Evolutionary conservation across 176 grass and related monocot species (phyloP).

Genomic region (Alopecurus myosuroides): DNA sequence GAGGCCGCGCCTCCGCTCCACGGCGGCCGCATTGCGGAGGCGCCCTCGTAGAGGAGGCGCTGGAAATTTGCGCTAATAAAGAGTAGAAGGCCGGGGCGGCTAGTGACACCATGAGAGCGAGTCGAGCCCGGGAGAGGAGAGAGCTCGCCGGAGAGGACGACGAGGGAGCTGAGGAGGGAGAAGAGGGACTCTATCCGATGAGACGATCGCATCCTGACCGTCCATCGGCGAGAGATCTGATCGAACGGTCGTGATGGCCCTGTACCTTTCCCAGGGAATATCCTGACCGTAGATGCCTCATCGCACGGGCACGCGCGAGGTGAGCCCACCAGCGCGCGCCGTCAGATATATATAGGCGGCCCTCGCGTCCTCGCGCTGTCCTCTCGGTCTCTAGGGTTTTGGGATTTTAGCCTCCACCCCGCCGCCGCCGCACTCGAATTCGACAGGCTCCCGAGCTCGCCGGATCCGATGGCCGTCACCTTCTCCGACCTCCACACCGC

Average conservation of each 20-base stretch:
- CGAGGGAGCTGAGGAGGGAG: neutral
- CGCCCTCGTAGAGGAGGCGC: neutral
- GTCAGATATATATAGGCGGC: slow-evolving; percentile 14
- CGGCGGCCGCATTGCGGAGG: neutral
- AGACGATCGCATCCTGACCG: neutral
- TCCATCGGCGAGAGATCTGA: neutral
- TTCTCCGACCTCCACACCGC: slow-evolving; percentile 79
- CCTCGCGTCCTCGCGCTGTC: neutral
- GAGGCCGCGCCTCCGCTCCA: neutral
- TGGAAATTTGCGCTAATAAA: neutral
- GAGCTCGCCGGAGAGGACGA: slow-evolving; percentile 17
- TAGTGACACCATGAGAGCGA: slow-evolving; percentile 22
- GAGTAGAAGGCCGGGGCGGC: neutral
- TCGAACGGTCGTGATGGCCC: neutral
- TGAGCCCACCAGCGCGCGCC: neutral
- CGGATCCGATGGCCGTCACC: slow-evolving; percentile 59
- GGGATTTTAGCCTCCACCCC: slow-evolving; percentile 37
- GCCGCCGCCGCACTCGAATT: slow-evolving; percentile 16
- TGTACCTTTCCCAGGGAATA: neutral
- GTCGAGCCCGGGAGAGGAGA: neutral
- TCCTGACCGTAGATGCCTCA: slow-evolving; percentile 34
- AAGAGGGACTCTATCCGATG: neutral
- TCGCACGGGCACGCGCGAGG: slow-evolving; percentile 7
- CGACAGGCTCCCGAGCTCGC: neutral
- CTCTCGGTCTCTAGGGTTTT: slow-evolving; percentile 47